Evolutionary conservation across 139 green algal species (phyloP), one percentile per base, ranked within the genome.

Genomic region (Volvox reticuliferus): DNA sequence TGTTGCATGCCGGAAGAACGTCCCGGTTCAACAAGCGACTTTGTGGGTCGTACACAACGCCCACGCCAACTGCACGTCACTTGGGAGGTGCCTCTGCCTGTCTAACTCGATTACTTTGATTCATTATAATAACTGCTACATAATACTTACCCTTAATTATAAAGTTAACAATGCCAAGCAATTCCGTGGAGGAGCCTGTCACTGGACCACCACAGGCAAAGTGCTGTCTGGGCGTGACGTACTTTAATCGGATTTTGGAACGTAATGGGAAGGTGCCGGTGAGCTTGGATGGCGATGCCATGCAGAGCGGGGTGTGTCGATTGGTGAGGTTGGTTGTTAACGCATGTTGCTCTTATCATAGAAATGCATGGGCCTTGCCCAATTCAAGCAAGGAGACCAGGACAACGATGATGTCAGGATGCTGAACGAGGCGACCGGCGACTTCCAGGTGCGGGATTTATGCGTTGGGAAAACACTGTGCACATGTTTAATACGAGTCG

Each of bases 231-330:
- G 84, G 84, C 22, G 26, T 89, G 1, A 55, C 84, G 44, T 89
- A 89, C 28, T 89, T 82, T 44, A 89, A 89, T 36, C 61, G 84
- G 68, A 79, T 37, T 14, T n/a, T 89, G 14, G 84, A 89, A 67
- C 84, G 69, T 17, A 50, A n/a, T 20, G 84, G 84, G 16, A 26
- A 9, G 12, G 20, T 67, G 35, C 84, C 84, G 68, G 84, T 89
- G 84, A 68, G 84, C 9, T 14, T 55, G 5, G 44, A 55, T 55
- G 44, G 44, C 44, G 44, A 35, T 79, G 71, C 18, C 26, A 36
- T 75, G 67, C 22, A 75, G 44, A 55, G 62, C 62, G 62, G 19
- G 62, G 26, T 33, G 28, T 79, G 71, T 14, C 71, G 71, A 21
- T 33, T 79, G 71, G 65, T 24, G 71, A 33, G 32, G 75, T 61